Evolutionary conservation across 345 rosid genomes (phyloP), one percentile per base, ranked within the genome.

Genomic region (Salix koriyanagi): DNA sequence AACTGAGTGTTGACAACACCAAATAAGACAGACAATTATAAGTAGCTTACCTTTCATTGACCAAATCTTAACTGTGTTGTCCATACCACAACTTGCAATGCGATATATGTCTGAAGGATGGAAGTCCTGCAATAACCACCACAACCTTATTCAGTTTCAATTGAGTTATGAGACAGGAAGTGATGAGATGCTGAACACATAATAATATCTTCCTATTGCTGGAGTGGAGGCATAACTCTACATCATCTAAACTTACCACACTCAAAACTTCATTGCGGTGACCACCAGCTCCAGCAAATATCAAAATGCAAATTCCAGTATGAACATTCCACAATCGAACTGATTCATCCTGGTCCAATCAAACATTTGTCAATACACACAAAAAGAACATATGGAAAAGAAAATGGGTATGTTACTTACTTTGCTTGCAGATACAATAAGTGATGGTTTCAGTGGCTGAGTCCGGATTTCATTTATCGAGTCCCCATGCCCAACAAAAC

Each of bases 241-340:
- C 18, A 5, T 44, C 14, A 14, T 11, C 34, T 39, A 67, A 68
- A 79, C 91, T 84, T 73, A 93, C 99, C 91, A 95, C 99, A 77
- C 99, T 93, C 80, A 95, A 74, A 77, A 95, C 98, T 89, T 96
- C 99, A 66, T 96, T 93, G 78, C 98, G 97, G 67, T 95, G 99
- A 62, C 99, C 99, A 78, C 97, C 97, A 36, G 96, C 94, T 79
- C 99, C 99, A 85, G 99, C 91, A 88, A 95, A 93, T 85, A 95
- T 86, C 88, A 95, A 84, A 79, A 95, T 87, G 84, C 99, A 95
- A 75, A 95, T 91, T 79, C 99, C 98, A 60, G 98, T 91, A 73
- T 95, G 93, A 85, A 91, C 90, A 84, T 95, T 95, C 98, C 99
- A 93, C 72, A 95, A 82, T 69, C 99, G 89, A 83, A 95, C 93